Conservation (phyloP, 1,139 yeast species). For the Candida neerlandica region DNA sequence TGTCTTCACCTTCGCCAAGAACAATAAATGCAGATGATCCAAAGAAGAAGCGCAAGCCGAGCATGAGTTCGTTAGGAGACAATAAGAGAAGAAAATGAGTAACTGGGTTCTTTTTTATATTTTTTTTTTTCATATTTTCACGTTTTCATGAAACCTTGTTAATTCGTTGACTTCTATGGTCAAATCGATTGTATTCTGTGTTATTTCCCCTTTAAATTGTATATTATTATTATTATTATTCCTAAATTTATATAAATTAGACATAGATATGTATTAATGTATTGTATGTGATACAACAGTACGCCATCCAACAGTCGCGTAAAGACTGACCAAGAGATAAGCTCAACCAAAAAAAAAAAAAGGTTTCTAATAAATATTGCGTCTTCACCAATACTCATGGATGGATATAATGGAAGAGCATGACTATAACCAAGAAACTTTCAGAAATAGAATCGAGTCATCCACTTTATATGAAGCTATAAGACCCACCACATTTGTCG, state of each 20-base stretch:
- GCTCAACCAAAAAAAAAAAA: not conserved
- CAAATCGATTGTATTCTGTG: not conserved
- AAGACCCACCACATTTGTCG: constrained; percentile 27
- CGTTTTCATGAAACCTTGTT: not conserved
- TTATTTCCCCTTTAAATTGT: not conserved
- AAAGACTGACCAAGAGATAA: not conserved
- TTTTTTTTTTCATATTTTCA: not conserved
- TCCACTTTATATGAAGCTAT: constrained; percentile 15
- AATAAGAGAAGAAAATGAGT: constrained; percentile 17
- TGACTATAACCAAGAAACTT: not conserved
- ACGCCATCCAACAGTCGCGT: not conserved
- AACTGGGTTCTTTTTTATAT: not conserved
- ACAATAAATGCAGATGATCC: constrained; percentile 23
- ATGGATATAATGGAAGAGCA: not conserved
- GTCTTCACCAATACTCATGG: not conserved
- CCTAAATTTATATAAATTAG: not conserved
- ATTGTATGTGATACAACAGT: not conserved
- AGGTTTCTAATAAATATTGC: not conserved
- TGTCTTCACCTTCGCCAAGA: constrained; percentile 25
- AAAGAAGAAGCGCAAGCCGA: constrained; percentile 24
- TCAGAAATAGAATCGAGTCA: not conserved
- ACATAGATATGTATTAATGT: constrained; percentile 1
- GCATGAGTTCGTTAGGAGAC: constrained; percentile 17
- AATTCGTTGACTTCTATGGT: not conserved
- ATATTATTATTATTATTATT: constrained; percentile 1